phyloP scores from a whole-genome alignment of 2,329 filamentous ascomycete species.

The Didymosphaeria variabile region DNA sequence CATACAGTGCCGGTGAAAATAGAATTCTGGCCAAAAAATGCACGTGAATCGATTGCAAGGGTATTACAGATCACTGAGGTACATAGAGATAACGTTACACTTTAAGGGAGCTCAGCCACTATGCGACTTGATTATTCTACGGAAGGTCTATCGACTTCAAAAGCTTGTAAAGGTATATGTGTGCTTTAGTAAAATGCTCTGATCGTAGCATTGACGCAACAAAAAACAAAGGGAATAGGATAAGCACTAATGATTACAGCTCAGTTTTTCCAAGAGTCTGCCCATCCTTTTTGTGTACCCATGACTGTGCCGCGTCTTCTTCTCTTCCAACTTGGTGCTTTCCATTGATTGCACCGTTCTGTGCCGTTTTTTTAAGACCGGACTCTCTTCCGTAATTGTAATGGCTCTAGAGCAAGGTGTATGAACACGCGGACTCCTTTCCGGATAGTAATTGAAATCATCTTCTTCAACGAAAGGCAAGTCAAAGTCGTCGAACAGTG shows the following conservation, averaged over 20 bases:
- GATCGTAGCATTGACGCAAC: background rate
- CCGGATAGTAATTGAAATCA: slow-evolving; percentile 27
- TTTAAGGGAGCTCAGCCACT: background rate
- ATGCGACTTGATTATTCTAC: background rate
- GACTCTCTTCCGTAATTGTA: slow-evolving; percentile 5
- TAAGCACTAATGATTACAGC: background rate
- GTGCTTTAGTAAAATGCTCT: background rate
- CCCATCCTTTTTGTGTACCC: background rate
- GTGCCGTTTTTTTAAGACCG: background rate
- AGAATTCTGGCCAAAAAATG: background rate
- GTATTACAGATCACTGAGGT: background rate
- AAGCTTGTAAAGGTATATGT: background rate
- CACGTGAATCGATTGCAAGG: background rate
- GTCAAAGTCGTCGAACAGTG: slow-evolving; percentile 11
- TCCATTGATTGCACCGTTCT: background rate
- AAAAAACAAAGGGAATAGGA: background rate
- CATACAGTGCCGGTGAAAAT: background rate
- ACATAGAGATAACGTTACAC: background rate
- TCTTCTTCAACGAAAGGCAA: slow-evolving; percentile 24
- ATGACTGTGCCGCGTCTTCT: slow-evolving; percentile 10
- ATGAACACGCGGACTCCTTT: background rate
- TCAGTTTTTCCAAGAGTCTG: slow-evolving; percentile 6
- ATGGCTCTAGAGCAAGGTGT: background rate
- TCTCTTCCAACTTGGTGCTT: slow-evolving; percentile 6
- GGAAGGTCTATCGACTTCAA: background rate